A percentile compares a stretch with the other conserved stretches of the same genome.
Evolutionary conservation across 164 flowering plant genomes (phyloP).

Genomic region (Tetrastigma voinierianum): DNA sequence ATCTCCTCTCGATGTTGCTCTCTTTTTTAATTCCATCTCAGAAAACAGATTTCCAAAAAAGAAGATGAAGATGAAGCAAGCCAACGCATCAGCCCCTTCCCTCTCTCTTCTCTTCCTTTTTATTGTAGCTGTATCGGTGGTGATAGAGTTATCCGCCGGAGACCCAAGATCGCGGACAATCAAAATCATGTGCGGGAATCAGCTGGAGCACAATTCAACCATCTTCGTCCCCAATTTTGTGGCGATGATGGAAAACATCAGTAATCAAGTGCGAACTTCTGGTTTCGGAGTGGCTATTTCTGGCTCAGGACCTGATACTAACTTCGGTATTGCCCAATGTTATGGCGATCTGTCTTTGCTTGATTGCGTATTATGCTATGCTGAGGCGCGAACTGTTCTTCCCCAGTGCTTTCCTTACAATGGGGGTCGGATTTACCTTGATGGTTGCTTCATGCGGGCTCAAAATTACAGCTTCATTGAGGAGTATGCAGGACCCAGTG

Average conservation of each 20-base stretch:
- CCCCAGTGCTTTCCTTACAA: conserved; percentile 69
- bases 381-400: conserved; percentile 66
- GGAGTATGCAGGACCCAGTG: conserved; percentile 58
- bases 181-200: conserved; percentile 30
- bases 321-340: conserved; percentile 79
- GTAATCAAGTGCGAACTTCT: conserved; percentile 44
- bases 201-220: conserved; percentile 53
- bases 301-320: conserved; percentile 57
- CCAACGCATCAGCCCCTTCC: not conserved
- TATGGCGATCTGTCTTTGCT: conserved; percentile 75
- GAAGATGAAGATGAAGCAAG: conserved; percentile 41
- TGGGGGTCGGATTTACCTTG: conserved; percentile 63
- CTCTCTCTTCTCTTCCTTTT: conserved; percentile 17
- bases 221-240: conserved; percentile 66
- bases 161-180: conserved; percentile 67
- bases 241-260: conserved; percentile 68
- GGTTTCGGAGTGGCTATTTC: conserved; percentile 55
- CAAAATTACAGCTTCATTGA: conserved; percentile 64
- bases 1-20: too few species aligned
- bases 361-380: conserved; percentile 70
- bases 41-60: conserved; percentile 14
- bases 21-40: too few species aligned
- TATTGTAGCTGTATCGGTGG: conserved; percentile 13
- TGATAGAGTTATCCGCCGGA: conserved; percentile 24
- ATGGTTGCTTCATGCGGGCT: conserved; percentile 79